Base-by-base conservation (phyloP, 2,329 filamentous ascomycete genomes). In the Thermoascus crustaceus region DNA sequence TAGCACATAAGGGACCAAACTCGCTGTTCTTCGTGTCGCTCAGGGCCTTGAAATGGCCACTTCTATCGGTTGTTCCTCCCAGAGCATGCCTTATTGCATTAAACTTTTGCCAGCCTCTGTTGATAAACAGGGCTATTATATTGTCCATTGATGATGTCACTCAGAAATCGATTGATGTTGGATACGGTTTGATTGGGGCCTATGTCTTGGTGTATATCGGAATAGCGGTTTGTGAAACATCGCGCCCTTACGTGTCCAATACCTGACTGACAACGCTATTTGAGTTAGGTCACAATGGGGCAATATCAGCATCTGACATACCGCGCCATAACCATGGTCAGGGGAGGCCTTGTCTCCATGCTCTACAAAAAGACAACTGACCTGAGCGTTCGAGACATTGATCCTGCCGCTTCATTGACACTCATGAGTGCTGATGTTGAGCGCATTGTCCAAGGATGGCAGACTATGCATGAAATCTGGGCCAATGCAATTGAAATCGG, bases 401-500 rank as follows among this genome's bases (percentile, higher is more conserved):
- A 63, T 21, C 53, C 57, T 1, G 53, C 55, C 16, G 52, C 57
- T 14, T 60, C 65, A 2, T 43, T 68, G 9, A 68, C 63, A 3
- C 42, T 68, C 9, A 68, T 69, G 64, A 66, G 62, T 34, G 60
- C 66, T 1, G 66, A 69, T 43, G 55, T 68, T 7, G 66, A 69
- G 42, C 48, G 64, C 22, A 64, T 69, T 8, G 58, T 58, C 3
- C 49, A 57, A 10, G 61, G 62, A 8, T 58, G 63, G 53, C 53
- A 57, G 20, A 56, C 52, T 2, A 54, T 68, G 40, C 63, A 70
- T 39, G 66, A 68, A 20, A 59, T 63, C 5, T 71, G 67, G 61
- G 63, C 61, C 1, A 64, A 63, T 39, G 44, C 62, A 0, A 49
- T 65, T 26, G 63, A 71, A 25, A 57, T 73, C 7, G 63, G 47